Evolutionary conservation across 2,329 filamentous ascomycete species (phyloP), one percentile per base, ranked within the genome.

Genomic region (Blumeria hordei): DNA sequence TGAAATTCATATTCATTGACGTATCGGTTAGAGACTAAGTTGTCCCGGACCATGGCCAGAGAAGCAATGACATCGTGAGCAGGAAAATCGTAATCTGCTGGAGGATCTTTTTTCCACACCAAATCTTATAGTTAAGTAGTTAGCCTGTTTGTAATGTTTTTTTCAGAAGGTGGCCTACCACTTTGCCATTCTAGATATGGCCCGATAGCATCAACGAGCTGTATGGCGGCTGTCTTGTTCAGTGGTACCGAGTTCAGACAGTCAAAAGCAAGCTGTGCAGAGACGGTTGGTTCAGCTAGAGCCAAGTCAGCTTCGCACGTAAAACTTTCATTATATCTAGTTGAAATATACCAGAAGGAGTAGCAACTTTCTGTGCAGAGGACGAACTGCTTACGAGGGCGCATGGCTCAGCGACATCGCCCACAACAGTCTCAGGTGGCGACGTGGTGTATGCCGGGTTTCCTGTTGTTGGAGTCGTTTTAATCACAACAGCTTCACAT

Each of bases 51-150:
- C 9, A 64, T 63, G 54, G 72, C 68, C 5, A 78, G 64, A 0
- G 66, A 68, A 6, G 61, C 69, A 32, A 72, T 60, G 11, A 77
- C 66, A 57, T 79, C 75, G 33, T 70, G 66, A 1, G 68, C 62
- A 0, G 73, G 69, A 53, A 74, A 69, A 55, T 67, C 66, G 62
- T 78, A 79, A 10, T 67, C 67, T 12, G 67, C 57, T 0, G 76
- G 76, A 3, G 76, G 76, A 53, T 73, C 64, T 58, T 72, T 73
- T 37, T 75, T 67, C 53, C 59, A 63, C 39, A 58, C 60, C 3
- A 59, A 54, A 57, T 64, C 63, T 64, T 53, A 2, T 62, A 14
- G 10, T 37, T 7, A 51, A 51, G 21, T 11, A 41, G 2, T 41
- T 41, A 41, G 37, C n/a, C 10, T 2, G 37, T 41, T 11, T 11